Evolutionary conservation across 1,139 yeast genomes (phyloP).

Genomic region (Wickerhamomyces sp.): DNA sequence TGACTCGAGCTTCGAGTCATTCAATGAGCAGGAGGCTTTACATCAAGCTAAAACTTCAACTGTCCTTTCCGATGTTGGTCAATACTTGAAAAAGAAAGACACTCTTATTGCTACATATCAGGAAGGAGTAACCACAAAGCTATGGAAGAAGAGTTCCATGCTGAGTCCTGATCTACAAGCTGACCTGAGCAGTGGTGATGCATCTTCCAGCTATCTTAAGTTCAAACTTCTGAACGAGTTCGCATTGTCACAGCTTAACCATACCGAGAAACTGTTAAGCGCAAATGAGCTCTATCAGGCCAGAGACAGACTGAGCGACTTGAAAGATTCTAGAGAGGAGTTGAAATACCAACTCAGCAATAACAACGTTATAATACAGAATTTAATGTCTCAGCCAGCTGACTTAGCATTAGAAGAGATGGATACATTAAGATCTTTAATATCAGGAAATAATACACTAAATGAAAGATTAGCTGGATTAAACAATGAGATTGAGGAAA

Average conservation of each 20-base stretch:
- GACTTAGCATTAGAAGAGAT: conserved; percentile 3
- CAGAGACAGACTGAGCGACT: conserved; percentile 4
- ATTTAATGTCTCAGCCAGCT: conserved; percentile 2
- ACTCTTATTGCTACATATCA: conserved; percentile 5
- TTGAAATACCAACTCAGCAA: conserved; percentile 12
- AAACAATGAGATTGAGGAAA: conserved; percentile 6
- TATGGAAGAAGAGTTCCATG: conserved; percentile 3
- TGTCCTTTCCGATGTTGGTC: conserved; percentile 9
- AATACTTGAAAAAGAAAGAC: conserved; percentile 6
- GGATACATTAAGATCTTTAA: conserved; percentile 7
- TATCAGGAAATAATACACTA: conserved; percentile 12
- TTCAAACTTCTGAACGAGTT: conserved; percentile 18
- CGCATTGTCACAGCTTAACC: conserved; percentile 13
- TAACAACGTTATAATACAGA: conserved; percentile 10
- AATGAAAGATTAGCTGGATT: conserved; percentile 8
- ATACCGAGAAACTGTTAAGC: conserved; percentile 10
- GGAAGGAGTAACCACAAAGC: conserved; percentile 4
- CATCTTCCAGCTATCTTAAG: conserved; percentile 13
- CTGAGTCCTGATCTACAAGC: conserved; percentile 10
- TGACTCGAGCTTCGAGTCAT: conserved; percentile 1
- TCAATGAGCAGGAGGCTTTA: conserved; percentile 8
- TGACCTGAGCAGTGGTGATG: conserved; percentile 7
- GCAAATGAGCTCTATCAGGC: conserved; percentile 11
- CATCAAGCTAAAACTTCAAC: conserved; percentile 4
- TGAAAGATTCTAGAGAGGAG: conserved; percentile 12